Conservation (phyloP, 768 basidiomycete genomes). For the Macrolepiota dolichaula region DNA sequence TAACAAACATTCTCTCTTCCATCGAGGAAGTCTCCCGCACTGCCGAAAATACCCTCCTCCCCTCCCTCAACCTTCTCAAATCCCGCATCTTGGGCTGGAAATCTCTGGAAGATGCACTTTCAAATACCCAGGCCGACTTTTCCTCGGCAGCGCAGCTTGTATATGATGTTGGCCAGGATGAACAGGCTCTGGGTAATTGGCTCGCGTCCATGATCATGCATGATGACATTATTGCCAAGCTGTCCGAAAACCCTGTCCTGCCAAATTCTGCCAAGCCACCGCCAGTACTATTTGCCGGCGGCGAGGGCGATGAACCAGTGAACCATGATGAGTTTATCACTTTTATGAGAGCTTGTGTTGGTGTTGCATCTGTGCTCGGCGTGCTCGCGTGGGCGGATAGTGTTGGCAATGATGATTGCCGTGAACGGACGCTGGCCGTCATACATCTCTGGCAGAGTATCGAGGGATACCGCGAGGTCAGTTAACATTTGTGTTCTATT, state of each 20-base stretch:
- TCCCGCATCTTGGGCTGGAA: conserved; percentile 57
- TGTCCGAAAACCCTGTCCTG: conserved; percentile 38
- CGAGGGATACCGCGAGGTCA: conserved; percentile 72
- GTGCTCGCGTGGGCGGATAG: conserved; percentile 83
- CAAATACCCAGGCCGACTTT: conserved; percentile 51
- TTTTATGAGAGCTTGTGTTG: conserved; percentile 65
- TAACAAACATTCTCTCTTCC: conserved; percentile 37
- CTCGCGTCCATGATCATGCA: conserved; percentile 66
- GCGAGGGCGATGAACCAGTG: conserved; percentile 14
- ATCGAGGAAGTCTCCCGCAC: conserved; percentile 36
- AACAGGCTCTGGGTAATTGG: conserved; percentile 71
- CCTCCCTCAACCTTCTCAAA: conserved; percentile 43
- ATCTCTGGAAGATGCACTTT: conserved; percentile 57
- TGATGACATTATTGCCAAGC: conserved; percentile 42
- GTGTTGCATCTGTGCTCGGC: conserved; percentile 62
- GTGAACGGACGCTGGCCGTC: conserved; percentile 61
- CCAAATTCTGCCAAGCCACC: conserved; percentile 27
- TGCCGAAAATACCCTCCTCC: conserved; percentile 30
- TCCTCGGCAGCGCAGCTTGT: conserved; percentile 44
- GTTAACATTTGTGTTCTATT: conserved; percentile 3
- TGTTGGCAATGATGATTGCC: conserved; percentile 58
- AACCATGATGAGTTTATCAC: conserved; percentile 58
- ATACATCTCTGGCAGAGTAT: conserved; percentile 63
- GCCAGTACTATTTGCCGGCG: conserved; percentile 29
- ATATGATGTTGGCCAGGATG: conserved; percentile 59